A percentile compares a stretch with the other conserved stretches of the same genome.
Evolutionary conservation across 1,284 basidiomycete genomes (phyloP).

Genomic region (Takashimella tepidaria): DNA sequence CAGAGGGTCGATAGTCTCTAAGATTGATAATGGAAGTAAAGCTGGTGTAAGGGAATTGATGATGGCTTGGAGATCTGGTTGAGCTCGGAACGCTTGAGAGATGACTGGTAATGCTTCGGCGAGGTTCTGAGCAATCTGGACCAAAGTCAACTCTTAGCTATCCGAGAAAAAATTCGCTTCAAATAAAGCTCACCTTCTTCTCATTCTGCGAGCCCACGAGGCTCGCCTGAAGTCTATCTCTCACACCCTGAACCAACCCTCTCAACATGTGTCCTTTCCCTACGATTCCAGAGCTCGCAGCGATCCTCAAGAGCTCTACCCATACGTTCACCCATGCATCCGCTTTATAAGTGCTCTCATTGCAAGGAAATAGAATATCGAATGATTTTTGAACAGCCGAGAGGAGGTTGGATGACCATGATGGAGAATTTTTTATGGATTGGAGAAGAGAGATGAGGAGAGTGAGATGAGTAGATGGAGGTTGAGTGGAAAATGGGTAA

Average conservation of each 20-base stretch:
- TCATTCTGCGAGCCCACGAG: slow-evolving; percentile 18
- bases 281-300: too few species aligned
- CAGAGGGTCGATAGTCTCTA: slow-evolving; percentile 21
- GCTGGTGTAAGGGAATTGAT: slow-evolving; percentile 14
- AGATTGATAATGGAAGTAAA: slow-evolving; percentile 25
- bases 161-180: too few species aligned
- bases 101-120: slow-evolving; percentile 20
- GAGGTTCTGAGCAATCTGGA: slow-evolving; percentile 23
- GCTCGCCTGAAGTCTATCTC: slow-evolving; percentile 3
- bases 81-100: slow-evolving; percentile 11
- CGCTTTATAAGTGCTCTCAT: slow-evolving; percentile 13
- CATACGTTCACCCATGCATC: slow-evolving; percentile 33
- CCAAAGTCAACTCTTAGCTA: too few species aligned
- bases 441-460: slow-evolving; percentile 17
- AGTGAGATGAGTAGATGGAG: slow-evolving; percentile 10
- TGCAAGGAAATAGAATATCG: slow-evolving; percentile 13
- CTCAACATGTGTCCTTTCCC: too few species aligned
- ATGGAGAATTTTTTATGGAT: background rate
- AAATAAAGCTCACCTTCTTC: slow-evolving; percentile 36
- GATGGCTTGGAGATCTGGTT: slow-evolving; percentile 11
- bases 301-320: slow-evolving; percentile 12
- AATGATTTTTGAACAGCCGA: slow-evolving; percentile 7
- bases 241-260: too few species aligned
- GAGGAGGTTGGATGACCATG: background rate
- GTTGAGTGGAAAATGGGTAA: slow-evolving; percentile 9